Conservation (phyloP, 352 stramenopile genomes). For the Elongisporangium senticosum region DNA sequence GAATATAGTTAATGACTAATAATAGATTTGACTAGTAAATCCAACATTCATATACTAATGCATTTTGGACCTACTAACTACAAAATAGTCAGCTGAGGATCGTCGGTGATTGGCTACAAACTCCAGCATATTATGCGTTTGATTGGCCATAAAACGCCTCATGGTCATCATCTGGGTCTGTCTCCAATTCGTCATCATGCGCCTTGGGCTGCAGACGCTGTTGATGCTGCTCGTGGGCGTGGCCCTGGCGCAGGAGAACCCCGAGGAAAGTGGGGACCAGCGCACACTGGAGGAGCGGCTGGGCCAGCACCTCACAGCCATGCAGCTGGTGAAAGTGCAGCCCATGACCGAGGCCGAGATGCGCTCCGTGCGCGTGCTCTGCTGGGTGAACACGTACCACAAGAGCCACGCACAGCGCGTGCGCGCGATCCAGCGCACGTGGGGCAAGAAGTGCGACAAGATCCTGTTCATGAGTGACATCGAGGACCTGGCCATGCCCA, state of each 20-base stretch:
- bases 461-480: slow-evolving; percentile 85
- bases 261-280: neutral
- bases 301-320: slow-evolving; percentile 58
- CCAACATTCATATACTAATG: no score
- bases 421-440: slow-evolving; percentile 65
- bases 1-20: neutral
- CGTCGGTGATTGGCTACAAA: neutral
- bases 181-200: neutral
- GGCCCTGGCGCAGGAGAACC: neutral
- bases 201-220: neutral
- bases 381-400: slow-evolving; percentile 85
- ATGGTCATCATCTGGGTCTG: neutral
- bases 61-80: neutral
- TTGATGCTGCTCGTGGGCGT: neutral
- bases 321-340: slow-evolving; percentile 64
- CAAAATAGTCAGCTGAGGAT: neutral
- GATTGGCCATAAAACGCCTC: neutral
- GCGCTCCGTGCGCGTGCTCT: slow-evolving; percentile 55
- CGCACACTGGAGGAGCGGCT: slow-evolving; percentile 17
- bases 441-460: slow-evolving; percentile 80
- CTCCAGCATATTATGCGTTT: neutral
- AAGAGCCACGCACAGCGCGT: slow-evolving; percentile 61
- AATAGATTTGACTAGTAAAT: neutral
- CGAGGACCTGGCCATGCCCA: slow-evolving; percentile 56
- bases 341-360: slow-evolving; percentile 30